phyloP scores from a whole-genome alignment of 2,329 filamentous ascomycete species.

The Ophiostoma australiae region DNA sequence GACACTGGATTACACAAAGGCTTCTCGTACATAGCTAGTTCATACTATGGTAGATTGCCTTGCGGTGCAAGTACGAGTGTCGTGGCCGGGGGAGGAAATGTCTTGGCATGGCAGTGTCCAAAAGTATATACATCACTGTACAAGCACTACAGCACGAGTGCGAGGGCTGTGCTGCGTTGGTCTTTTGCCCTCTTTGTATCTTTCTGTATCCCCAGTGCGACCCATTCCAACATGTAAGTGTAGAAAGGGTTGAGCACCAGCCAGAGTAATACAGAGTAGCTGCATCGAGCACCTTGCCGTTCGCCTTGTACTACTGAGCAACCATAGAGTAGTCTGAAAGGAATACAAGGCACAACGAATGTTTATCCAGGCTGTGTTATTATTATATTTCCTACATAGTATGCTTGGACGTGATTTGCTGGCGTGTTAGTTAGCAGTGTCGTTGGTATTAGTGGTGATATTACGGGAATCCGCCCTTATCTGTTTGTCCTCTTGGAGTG shows the following conservation, averaged over 20 bases:
- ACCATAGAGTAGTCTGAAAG: too few species aligned
- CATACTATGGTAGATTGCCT: neutral
- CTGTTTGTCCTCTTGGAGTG: slow-evolving; percentile 9
- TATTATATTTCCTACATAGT: neutral
- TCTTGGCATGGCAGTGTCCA: too few species aligned
- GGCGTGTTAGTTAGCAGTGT: neutral
- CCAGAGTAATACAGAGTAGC: neutral
- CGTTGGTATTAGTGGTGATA: neutral
- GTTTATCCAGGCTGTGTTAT: neutral
- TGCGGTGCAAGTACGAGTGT: neutral
- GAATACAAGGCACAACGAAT: slow-evolving; percentile 4
- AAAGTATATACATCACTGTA: too few species aligned
- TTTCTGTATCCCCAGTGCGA: too few species aligned
- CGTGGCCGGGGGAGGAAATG: too few species aligned
- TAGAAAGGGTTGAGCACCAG: too few species aligned
- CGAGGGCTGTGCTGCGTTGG: too few species aligned
- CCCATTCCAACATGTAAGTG: too few species aligned
- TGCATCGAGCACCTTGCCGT: slow-evolving; percentile 2
- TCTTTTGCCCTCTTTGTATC: too few species aligned
- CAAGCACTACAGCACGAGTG: too few species aligned
- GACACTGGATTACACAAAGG: slow-evolving; percentile 3
- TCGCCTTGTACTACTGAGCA: neutral
- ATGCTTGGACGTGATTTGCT: neutral
- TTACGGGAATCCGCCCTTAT: neutral
- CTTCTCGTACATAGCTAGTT: neutral